Conservation (phyloP, 306 rosid species). For the Hippophae rhamnoides region DNA sequence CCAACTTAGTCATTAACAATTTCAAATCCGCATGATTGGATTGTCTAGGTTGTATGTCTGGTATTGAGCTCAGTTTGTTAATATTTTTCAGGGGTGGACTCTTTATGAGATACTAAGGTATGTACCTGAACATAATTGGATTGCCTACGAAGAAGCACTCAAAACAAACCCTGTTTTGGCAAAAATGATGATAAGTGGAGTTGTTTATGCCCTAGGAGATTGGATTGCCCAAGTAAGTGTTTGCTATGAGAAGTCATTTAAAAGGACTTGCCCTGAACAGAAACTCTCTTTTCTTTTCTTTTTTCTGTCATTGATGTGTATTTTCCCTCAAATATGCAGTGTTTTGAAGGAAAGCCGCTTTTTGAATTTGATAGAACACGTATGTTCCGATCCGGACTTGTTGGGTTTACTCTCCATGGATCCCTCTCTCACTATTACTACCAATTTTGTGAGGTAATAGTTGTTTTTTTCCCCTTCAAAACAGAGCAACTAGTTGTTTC, state of each 20-base stretch:
- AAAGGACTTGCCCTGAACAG: slow-evolving; percentile 4
- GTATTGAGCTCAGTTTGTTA: slow-evolving; percentile 2
- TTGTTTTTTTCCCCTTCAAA: neutral
- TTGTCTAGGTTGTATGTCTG: no score
- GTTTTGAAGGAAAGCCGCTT: slow-evolving; percentile 82
- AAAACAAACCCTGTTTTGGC: slow-evolving; percentile 76
- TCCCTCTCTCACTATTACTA: slow-evolving; percentile 96
- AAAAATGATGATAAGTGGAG: slow-evolving; percentile 87
- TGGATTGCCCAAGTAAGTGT: slow-evolving; percentile 85
- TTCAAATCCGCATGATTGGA: no score
- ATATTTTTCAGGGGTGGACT: slow-evolving; percentile 83
- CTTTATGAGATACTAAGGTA: slow-evolving; percentile 80
- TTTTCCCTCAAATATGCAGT: slow-evolving; percentile 35
- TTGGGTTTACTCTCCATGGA: slow-evolving; percentile 88
- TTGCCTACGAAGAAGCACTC: slow-evolving; percentile 87
- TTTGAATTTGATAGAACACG: slow-evolving; percentile 72
- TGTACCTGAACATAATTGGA: slow-evolving; percentile 96
- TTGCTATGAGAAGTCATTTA: slow-evolving; percentile 9
- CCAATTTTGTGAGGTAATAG: slow-evolving; percentile 84
- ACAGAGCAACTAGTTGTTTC: neutral
- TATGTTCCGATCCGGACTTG: slow-evolving; percentile 81
- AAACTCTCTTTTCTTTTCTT: slow-evolving; percentile 1
- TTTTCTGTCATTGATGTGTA: neutral
- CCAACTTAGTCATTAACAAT: no score
- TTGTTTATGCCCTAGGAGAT: slow-evolving; percentile 82